A percentile compares a stretch with the other conserved stretches of the same genome.
These are phyloP conservation scores for Cafeteria roenbergensis DNA, from an alignment of 108 stramenopile species.

Conservation along the genomic window DNA sequence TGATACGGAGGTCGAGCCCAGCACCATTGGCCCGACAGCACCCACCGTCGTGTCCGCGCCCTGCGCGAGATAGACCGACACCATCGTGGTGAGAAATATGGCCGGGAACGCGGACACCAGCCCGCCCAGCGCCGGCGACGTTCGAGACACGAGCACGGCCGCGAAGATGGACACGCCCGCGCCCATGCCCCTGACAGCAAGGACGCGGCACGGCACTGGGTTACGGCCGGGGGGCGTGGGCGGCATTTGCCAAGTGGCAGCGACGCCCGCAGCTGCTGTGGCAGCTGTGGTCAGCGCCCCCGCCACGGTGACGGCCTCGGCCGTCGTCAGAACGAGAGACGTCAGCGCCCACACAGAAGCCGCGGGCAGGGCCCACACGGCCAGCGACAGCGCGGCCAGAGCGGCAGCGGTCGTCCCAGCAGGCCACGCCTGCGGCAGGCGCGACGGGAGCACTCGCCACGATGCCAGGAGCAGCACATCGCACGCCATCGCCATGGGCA, in stretches of 20 bases:
- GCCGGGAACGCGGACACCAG: constrained; percentile 1
- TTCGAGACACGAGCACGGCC: not conserved
- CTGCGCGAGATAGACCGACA: not conserved
- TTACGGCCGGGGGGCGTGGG: not conserved
- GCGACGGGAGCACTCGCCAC: not conserved
- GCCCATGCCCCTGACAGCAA: too few relatives aligned
- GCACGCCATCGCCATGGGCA: not conserved
- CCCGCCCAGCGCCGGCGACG: not conserved
- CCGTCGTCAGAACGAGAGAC: too few relatives aligned
- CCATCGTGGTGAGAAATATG: not conserved
- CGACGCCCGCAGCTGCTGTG: not conserved
- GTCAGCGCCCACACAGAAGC: too few relatives aligned
- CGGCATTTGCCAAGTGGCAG: not conserved
- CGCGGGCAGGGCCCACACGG: too few relatives aligned
- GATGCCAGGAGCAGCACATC: not conserved
- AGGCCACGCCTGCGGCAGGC: too few relatives aligned
- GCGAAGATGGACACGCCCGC: too few relatives aligned
- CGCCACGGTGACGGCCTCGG: too few relatives aligned
- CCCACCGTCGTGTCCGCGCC: not conserved
- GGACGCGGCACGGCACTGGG: not conserved
- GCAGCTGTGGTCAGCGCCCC: too few relatives aligned
- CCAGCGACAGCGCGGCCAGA: too few relatives aligned
- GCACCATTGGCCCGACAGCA: constrained; percentile 4
- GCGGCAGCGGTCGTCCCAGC: too few relatives aligned
- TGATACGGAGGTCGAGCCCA: not conserved